These are phyloP conservation scores for Trichoderma asperellum DNA, from an alignment of 2,329 filamentous ascomycete genomes.

Conservation along the genomic window DNA sequence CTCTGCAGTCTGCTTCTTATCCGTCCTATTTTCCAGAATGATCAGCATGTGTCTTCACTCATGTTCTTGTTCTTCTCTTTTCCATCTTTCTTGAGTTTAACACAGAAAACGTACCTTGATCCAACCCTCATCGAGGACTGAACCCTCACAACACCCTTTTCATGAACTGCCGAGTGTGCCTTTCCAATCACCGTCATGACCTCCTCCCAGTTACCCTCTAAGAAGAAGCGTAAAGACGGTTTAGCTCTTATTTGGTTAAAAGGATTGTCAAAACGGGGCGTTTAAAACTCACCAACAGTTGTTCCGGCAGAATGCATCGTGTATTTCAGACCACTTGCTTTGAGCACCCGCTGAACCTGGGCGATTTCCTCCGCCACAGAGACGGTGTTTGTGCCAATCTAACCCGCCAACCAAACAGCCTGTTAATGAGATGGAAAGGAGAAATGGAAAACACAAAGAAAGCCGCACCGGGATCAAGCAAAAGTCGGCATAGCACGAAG, in stretches of 20 bases:
- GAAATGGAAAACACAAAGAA: background rate
- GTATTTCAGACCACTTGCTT: slow-evolving; percentile 78
- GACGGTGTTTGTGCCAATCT: slow-evolving; percentile 78
- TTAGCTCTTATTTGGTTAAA: background rate
- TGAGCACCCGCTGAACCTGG: slow-evolving; percentile 82
- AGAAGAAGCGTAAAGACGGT: background rate
- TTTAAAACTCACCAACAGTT: slow-evolving; percentile 69
- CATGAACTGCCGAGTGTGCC: slow-evolving; percentile 77
- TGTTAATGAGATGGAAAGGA: background rate
- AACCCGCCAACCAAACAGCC: background rate
- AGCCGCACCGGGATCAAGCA: slow-evolving; percentile 77
- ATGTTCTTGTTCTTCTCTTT: background rate
- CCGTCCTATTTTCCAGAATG: slow-evolving; percentile 63
- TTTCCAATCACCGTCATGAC: slow-evolving; percentile 87
- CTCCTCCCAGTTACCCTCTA: slow-evolving; percentile 89
- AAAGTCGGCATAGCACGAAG: slow-evolving; percentile 83
- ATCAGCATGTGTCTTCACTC: background rate
- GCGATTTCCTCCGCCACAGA: slow-evolving; percentile 85
- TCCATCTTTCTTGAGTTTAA: background rate
- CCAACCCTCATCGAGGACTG: slow-evolving; percentile 89
- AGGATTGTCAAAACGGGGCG: background rate
- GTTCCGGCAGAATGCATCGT: slow-evolving; percentile 94
- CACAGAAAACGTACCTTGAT: slow-evolving; percentile 60
- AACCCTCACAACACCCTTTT: slow-evolving; percentile 76
- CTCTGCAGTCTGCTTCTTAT: slow-evolving; percentile 79